Percentiles rank a stretch among this genome's conserved stretches.
Evolutionary conservation across 2,329 filamentous ascomycete species (phyloP).

Genomic region (Hansfordia pulvinata): DNA sequence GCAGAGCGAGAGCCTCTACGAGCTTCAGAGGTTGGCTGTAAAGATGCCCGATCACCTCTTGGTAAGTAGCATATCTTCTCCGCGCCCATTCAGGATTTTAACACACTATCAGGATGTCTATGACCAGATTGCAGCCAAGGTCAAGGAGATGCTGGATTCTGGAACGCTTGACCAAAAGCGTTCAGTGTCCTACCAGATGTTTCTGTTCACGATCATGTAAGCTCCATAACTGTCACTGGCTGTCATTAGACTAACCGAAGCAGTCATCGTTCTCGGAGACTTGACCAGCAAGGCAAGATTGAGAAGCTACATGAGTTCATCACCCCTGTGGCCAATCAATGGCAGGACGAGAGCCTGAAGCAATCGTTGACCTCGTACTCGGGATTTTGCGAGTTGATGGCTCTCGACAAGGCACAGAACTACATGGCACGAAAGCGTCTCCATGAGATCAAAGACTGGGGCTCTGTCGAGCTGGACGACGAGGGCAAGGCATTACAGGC

Average conservation of each 20-base stretch:
- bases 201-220: slow-evolving; percentile 84
- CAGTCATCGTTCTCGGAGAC: slow-evolving; percentile 66
- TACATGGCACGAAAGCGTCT: slow-evolving; percentile 66
- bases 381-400: slow-evolving; percentile 68
- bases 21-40: slow-evolving; percentile 76
- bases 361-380: slow-evolving; percentile 59
- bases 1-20: slow-evolving; percentile 70
- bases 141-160: slow-evolving; percentile 65
- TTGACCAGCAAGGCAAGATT: slow-evolving; percentile 59
- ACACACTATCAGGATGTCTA: slow-evolving; percentile 53
- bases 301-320: slow-evolving; percentile 65
- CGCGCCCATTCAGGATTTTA: slow-evolving; percentile 4
- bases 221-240: slow-evolving; percentile 8
- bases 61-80: slow-evolving; percentile 25
- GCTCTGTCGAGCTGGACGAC: slow-evolving; percentile 58
- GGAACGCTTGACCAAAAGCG: slow-evolving; percentile 69
- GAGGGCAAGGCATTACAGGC: slow-evolving; percentile 70
- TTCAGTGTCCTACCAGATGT: slow-evolving; percentile 74
- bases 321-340: slow-evolving; percentile 66
- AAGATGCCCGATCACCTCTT: slow-evolving; percentile 87
- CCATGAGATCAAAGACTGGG: slow-evolving; percentile 72
- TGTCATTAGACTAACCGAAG: slow-evolving; percentile 4
- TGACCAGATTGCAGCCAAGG: slow-evolving; percentile 69
- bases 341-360: slow-evolving; percentile 60
- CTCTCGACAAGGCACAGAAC: slow-evolving; percentile 64